phyloP scores from a whole-genome alignment of 1,284 basidiomycete genomes.

The Cutaneotrichosporon arboriforme region DNA sequence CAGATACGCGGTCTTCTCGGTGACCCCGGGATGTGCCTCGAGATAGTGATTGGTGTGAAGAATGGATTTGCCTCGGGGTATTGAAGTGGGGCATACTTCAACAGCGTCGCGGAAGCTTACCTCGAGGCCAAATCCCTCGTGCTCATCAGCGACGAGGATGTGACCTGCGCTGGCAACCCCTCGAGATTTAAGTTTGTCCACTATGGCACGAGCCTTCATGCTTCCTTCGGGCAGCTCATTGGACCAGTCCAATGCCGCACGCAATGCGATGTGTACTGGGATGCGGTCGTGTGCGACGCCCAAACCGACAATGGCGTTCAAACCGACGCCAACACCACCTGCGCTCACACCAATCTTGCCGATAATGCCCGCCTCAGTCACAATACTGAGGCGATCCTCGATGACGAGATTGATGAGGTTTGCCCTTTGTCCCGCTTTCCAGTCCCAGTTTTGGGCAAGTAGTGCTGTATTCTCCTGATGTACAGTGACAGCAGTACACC shows the following conservation, averaged over 20 bases:
- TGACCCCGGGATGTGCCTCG: conserved; percentile 14
- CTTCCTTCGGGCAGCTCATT: conserved; percentile 2
- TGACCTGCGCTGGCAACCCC: conserved; percentile 16
- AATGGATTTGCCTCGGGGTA: background rate
- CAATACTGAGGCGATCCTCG: conserved; percentile 6
- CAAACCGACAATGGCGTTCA: conserved; percentile 18
- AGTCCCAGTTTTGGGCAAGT: conserved; percentile 23
- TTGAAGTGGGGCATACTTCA: conserved; percentile 1
- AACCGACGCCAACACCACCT: conserved; percentile 12
- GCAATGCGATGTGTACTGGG: conserved; percentile 16
- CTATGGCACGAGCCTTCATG: conserved; percentile 2
- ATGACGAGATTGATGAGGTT: conserved; percentile 15
- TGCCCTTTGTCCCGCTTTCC: conserved; percentile 7
- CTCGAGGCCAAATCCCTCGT: conserved; percentile 15
- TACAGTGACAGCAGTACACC: conserved; percentile 12
- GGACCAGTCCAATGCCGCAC: conserved; percentile 16
- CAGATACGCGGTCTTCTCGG: background rate
- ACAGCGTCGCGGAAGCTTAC: background rate
- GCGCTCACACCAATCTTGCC: conserved; percentile 19
- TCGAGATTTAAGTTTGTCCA: background rate
- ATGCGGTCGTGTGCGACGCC: conserved; percentile 11
- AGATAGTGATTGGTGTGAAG: conserved; percentile 22
- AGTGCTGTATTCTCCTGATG: conserved; percentile 4
- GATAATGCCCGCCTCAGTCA: conserved; percentile 21
- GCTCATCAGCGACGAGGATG: conserved; percentile 12